phyloP scores from a whole-genome alignment of 2,329 filamentous ascomycete species.

The Pseudophaeomoniella oleicola region DNA sequence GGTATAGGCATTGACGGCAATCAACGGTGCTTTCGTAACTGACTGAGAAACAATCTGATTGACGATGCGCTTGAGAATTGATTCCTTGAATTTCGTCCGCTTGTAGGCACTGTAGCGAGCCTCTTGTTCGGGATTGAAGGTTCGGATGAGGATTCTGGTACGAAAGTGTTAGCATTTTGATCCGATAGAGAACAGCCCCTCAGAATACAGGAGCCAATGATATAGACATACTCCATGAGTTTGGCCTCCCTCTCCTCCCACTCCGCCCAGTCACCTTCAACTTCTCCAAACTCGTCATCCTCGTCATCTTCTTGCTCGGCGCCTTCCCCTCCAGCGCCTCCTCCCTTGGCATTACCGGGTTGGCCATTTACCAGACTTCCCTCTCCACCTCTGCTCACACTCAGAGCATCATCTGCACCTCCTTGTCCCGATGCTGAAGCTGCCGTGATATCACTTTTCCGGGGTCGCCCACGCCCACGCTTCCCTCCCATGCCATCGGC shows the following conservation, averaged over 20 bases:
- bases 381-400: slow-evolving; percentile 5
- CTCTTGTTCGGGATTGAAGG: slow-evolving; percentile 28
- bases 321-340: slow-evolving; percentile 2
- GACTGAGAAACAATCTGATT: slow-evolving; percentile 55
- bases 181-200: background rate
- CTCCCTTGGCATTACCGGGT: slow-evolving; percentile 1
- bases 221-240: slow-evolving; percentile 2
- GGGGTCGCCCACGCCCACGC: slow-evolving; percentile 11
- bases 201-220: no score
- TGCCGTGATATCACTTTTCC: slow-evolving; percentile 10
- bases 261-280: background rate
- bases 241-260: slow-evolving; percentile 1
- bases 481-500: slow-evolving; percentile 6
- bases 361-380: slow-evolving; percentile 1
- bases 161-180: background rate
- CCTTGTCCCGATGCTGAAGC: slow-evolving; percentile 7
- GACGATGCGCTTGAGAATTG: slow-evolving; percentile 40
- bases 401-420: slow-evolving; percentile 5
- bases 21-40: slow-evolving; percentile 49
- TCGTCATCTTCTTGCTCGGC: slow-evolving; percentile 11
- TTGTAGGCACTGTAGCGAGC: slow-evolving; percentile 35
- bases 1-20: slow-evolving; percentile 48
- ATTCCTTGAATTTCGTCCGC: slow-evolving; percentile 33
- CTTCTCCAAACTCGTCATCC: slow-evolving; percentile 7
- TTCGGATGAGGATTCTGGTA: background rate